These are phyloP conservation scores for Globisporangium solare DNA, from an alignment of 352 stramenopile species.

Conservation along the genomic window DNA sequence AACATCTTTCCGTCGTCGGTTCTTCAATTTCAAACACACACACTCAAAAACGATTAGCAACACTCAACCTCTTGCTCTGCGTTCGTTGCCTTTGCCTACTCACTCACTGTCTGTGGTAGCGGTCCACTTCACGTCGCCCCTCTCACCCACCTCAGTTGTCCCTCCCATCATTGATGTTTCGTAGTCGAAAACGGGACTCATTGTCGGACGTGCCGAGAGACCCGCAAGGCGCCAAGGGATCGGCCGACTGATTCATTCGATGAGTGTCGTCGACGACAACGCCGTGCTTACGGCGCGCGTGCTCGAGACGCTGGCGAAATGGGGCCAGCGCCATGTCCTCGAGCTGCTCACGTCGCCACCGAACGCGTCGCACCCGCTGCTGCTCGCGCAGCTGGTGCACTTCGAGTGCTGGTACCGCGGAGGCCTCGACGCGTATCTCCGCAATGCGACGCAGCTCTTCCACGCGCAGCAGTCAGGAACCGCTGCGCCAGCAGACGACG, in stretches of 20 bases:
- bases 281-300: constrained; percentile 14
- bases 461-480: constrained; percentile 12
- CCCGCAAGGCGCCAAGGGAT: background rate
- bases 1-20: too few relatives aligned
- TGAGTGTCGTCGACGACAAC: background rate
- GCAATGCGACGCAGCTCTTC: constrained; percentile 43
- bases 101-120: too few relatives aligned
- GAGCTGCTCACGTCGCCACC: constrained; percentile 11
- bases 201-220: background rate
- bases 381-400: constrained; percentile 46
- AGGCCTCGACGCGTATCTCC: constrained; percentile 50
- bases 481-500: background rate
- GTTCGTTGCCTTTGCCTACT: too few relatives aligned
- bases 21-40: too few relatives aligned
- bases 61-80: too few relatives aligned
- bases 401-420: constrained; percentile 68
- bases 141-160: too few relatives aligned
- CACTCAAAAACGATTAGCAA: too few relatives aligned
- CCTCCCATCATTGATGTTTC: too few relatives aligned
- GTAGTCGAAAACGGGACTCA: too few relatives aligned
- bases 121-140: too few relatives aligned
- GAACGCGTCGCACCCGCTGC: constrained; percentile 1
- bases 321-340: constrained; percentile 43
- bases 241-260: background rate
- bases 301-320: constrained; percentile 25